A percentile compares a stretch with the other conserved stretches of the same genome.
Conservation (phyloP, 352 stramenopile species). For the Globisporangium emineosum region DNA sequence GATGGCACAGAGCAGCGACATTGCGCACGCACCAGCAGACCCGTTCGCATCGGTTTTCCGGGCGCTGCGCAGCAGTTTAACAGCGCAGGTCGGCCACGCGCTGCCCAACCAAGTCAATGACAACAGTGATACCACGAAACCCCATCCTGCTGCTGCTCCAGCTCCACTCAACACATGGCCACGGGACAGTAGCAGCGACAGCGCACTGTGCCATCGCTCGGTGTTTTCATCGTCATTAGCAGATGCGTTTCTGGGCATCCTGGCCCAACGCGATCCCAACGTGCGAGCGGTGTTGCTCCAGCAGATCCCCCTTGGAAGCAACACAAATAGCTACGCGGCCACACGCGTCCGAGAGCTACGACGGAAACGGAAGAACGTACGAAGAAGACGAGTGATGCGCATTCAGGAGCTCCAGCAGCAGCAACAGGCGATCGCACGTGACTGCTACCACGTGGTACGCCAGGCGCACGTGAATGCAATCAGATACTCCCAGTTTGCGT, state of each 20-base stretch:
- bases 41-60: conserved; percentile 15
- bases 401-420: conserved; percentile 12
- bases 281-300: neutral
- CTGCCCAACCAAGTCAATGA: neutral
- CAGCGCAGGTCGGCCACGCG: neutral
- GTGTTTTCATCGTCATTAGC: neutral
- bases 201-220: neutral
- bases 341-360: conserved; percentile 11
- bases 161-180: conserved; percentile 7
- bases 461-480: neutral
- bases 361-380: neutral
- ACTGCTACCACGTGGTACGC: conserved; percentile 11
- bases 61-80: conserved; percentile 12
- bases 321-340: neutral
- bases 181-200: neutral
- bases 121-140: neutral
- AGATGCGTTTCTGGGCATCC: neutral
- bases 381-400: neutral
- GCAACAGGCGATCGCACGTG: conserved; percentile 6
- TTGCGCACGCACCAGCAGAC: neutral
- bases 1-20: neutral
- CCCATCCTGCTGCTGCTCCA: neutral
- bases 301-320: neutral
- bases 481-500: conserved; percentile 7
- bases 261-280: neutral